phyloP scores from a whole-genome alignment of 140 eudicot genomes.

The Cichorium intybus region DNA sequence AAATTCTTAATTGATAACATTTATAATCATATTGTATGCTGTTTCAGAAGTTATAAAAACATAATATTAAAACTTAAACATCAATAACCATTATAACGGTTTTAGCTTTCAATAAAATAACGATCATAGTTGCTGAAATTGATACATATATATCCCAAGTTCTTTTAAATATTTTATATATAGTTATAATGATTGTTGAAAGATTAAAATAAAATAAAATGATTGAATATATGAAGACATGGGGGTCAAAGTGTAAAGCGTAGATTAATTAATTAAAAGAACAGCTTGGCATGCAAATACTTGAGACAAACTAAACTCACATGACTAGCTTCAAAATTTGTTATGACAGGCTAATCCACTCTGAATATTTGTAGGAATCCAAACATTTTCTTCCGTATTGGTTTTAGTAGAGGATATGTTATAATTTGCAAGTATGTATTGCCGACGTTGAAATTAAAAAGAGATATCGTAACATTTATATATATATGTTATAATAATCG shows the following conservation, averaged over 20 bases:
- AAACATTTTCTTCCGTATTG: neutral
- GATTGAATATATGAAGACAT: neutral
- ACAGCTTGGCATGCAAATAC: neutral
- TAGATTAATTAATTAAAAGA: neutral
- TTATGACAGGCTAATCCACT: neutral
- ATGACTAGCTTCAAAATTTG: neutral
- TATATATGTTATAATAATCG: too few species aligned
- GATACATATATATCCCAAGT: neutral
- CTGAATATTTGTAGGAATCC: neutral
- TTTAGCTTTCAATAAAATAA: neutral
- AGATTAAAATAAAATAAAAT: neutral
- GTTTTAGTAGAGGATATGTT: neutral
- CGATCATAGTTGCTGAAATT: constrained; percentile 12
- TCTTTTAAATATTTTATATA: neutral
- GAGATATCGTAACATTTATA: too few species aligned
- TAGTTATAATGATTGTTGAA: neutral
- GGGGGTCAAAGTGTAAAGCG: neutral
- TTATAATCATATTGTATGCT: neutral
- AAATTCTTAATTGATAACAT: neutral
- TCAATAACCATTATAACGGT: neutral
- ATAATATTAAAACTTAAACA: neutral
- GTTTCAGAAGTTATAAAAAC: neutral
- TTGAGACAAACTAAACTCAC: neutral
- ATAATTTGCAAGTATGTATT: too few species aligned
- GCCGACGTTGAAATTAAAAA: too few species aligned